These are phyloP conservation scores for Saururus chinensis DNA, from an alignment of 164 flowering plant species.

Conservation along the genomic window DNA sequence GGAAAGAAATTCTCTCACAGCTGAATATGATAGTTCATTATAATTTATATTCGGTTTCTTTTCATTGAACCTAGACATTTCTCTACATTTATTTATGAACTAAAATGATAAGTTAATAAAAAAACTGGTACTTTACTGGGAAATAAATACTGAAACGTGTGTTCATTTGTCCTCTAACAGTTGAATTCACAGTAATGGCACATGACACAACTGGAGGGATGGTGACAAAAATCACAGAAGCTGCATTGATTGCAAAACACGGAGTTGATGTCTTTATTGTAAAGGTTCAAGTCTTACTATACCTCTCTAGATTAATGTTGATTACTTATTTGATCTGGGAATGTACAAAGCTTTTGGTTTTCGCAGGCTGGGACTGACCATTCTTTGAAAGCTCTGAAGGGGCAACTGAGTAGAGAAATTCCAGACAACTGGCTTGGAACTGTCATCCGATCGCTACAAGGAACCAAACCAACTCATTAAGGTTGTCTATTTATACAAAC, in stretches of 20 bases:
- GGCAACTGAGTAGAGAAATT: slow-evolving; percentile 38
- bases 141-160: neutral
- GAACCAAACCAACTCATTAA: neutral
- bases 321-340: neutral
- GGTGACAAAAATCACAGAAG: slow-evolving; percentile 88
- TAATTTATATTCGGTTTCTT: too few species aligned
- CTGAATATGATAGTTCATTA: too few species aligned
- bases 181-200: slow-evolving; percentile 65
- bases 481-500: too few species aligned
- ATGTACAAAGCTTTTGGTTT: neutral
- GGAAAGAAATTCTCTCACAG: too few species aligned
- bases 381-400: slow-evolving; percentile 59
- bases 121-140: neutral
- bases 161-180: slow-evolving; percentile 21
- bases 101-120: too few species aligned
- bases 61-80: too few species aligned
- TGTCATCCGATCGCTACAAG: slow-evolving; percentile 32
- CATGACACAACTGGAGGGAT: slow-evolving; percentile 99
- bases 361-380: slow-evolving; percentile 73
- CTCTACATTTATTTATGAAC: too few species aligned
- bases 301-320: too few species aligned
- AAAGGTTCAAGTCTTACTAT: slow-evolving; percentile 31
- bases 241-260: slow-evolving; percentile 83
- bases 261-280: slow-evolving; percentile 92
- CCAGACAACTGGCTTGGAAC: slow-evolving; percentile 96